Conservation (phyloP, 805 yeast genomes). For the Spencermartinsiella europaea region DNA sequence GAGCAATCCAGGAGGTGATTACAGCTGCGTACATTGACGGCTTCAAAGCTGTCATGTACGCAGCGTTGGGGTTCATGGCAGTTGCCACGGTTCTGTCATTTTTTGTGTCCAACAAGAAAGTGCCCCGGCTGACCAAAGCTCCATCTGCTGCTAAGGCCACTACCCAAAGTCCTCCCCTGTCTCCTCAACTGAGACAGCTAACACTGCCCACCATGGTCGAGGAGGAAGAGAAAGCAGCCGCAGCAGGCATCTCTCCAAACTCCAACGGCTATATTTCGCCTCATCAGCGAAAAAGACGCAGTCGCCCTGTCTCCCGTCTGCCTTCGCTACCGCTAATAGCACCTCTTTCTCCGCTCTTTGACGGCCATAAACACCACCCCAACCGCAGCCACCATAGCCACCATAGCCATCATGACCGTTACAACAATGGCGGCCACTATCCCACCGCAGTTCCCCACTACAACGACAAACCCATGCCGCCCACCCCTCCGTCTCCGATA, state of each 20-base stretch:
- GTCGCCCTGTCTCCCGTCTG: background rate
- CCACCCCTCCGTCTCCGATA: background rate
- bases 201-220: background rate
- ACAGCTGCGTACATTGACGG: slow-evolving; percentile 16
- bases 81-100: slow-evolving; percentile 10
- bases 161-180: background rate
- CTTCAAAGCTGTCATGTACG: slow-evolving; percentile 17
- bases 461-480: background rate
- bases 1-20: slow-evolving; percentile 4
- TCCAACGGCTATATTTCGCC: background rate
- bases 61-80: slow-evolving; percentile 13
- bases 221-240: background rate
- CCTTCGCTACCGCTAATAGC: background rate
- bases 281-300: background rate
- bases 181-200: background rate
- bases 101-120: slow-evolving; percentile 17
- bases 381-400: background rate
- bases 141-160: background rate
- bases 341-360: background rate
- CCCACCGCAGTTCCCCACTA: too few species aligned
- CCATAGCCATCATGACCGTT: too few species aligned
- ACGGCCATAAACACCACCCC: background rate
- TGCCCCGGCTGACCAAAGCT: slow-evolving; percentile 2
- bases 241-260: background rate
- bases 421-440: too few species aligned